Conservation (phyloP, 2,329 filamentous ascomycete species). For the Trichoderma guizhouense region DNA sequence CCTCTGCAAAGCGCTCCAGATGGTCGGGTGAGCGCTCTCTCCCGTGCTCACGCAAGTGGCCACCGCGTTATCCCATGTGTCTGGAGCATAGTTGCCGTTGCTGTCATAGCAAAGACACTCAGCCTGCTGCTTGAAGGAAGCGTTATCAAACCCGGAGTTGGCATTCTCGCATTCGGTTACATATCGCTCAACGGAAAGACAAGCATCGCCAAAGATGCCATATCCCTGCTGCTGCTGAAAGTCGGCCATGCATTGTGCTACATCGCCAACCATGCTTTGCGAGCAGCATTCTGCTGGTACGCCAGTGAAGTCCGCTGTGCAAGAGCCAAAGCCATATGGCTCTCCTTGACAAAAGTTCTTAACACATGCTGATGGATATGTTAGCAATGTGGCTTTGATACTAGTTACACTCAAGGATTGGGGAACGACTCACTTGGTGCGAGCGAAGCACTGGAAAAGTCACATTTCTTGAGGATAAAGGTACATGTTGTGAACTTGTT, state of each 20-base stretch:
- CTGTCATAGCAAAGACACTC: slow-evolving; percentile 1
- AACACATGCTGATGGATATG: not conserved
- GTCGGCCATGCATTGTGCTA: slow-evolving; percentile 11
- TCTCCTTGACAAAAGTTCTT: slow-evolving; percentile 4
- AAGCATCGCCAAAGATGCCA: slow-evolving; percentile 1
- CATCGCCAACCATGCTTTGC: slow-evolving; percentile 2
- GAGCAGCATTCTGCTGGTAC: slow-evolving; percentile 4
- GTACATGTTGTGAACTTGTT: slow-evolving; percentile 8
- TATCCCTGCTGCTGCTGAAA: slow-evolving; percentile 9
- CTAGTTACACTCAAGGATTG: not conserved
- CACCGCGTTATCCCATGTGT: slow-evolving; percentile 6
- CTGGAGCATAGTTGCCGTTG: slow-evolving; percentile 5
- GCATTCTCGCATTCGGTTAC: not conserved
- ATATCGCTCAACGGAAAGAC: not conserved
- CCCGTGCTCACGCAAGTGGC: slow-evolving; percentile 11
- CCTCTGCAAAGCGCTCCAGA: slow-evolving; percentile 4
- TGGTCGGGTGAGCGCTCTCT: slow-evolving; percentile 1
- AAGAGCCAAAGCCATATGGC: slow-evolving; percentile 15
- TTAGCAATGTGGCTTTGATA: not conserved
- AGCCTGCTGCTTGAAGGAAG: not conserved
- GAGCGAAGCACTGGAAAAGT: slow-evolving; percentile 2
- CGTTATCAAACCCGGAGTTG: not conserved
- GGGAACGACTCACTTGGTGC: not conserved
- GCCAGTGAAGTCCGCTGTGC: slow-evolving; percentile 6
- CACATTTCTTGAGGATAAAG: not conserved